Conservation (phyloP, 2,329 filamentous ascomycete species). For the Talaromyces atroroseus region DNA sequence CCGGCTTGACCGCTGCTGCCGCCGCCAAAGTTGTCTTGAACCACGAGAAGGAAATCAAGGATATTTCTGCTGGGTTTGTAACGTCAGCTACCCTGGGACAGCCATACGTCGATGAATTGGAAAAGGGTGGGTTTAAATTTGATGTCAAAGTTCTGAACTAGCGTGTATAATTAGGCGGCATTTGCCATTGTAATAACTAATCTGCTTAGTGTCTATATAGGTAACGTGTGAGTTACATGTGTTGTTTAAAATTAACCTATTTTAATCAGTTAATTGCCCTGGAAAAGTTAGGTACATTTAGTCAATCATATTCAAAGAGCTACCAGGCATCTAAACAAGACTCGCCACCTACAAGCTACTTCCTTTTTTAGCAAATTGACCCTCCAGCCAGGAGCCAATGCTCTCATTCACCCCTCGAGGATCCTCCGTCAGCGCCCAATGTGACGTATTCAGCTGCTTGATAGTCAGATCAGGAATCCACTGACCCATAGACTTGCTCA, state of each 20-base stretch:
- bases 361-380: constrained; percentile 42
- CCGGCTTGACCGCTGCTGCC: constrained; percentile 39
- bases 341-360: not conserved
- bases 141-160: constrained; percentile 33
- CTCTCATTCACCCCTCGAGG: constrained; percentile 64
- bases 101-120: constrained; percentile 41
- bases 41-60: constrained; percentile 37
- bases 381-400: constrained; percentile 62
- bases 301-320: too few relatives aligned
- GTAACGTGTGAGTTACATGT: not conserved
- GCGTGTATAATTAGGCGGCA: not conserved
- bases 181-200: not conserved
- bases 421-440: constrained; percentile 80
- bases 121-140: constrained; percentile 39
- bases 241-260: not conserved
- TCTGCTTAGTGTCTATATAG: not conserved
- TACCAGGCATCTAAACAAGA: not conserved
- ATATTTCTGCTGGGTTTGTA: constrained; percentile 40
- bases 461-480: constrained; percentile 60
- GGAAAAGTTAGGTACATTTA: too few relatives aligned
- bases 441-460: constrained; percentile 61
- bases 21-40: constrained; percentile 42
- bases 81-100: constrained; percentile 46
- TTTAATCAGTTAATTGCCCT: not conserved
- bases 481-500: constrained; percentile 67